phyloP scores from a whole-genome alignment of 2,329 filamentous ascomycete species.

The Pseudogymnoascus sp. region DNA sequence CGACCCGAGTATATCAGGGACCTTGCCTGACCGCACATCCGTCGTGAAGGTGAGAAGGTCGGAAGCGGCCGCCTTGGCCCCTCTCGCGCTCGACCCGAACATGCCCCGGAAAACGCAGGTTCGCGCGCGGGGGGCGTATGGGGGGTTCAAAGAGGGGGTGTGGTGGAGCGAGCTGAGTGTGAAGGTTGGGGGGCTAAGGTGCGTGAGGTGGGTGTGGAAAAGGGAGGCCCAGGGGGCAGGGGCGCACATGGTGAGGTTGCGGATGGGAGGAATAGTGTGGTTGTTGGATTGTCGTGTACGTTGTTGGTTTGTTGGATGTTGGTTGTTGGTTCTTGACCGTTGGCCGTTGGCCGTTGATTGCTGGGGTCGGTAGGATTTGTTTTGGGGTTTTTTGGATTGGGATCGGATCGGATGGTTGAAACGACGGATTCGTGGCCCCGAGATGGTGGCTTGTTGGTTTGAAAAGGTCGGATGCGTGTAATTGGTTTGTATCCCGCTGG shows the following conservation, averaged over 20 bases:
- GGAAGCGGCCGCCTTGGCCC: constrained; percentile 64
- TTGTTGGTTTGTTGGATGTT: neutral
- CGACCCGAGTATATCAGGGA: constrained; percentile 56
- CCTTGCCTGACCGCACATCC: constrained; percentile 80
- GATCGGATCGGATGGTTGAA: neutral
- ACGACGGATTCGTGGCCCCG: neutral
- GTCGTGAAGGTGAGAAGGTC: constrained; percentile 81
- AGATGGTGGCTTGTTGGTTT: neutral
- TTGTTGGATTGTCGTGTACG: neutral
- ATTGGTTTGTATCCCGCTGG: neutral
- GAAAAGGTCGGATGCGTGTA: neutral
- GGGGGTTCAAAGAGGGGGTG: constrained; percentile 27
- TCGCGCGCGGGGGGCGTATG: constrained; percentile 49
- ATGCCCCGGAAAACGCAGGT: constrained; percentile 82
- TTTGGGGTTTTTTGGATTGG: neutral
- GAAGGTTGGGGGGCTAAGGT: constrained; percentile 32
- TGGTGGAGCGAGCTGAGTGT: constrained; percentile 38
- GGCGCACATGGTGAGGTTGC: neutral
- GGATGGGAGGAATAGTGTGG: neutral
- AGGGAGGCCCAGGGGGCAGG: constrained; percentile 28
- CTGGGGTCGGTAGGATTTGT: neutral
- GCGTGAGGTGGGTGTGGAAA: constrained; percentile 27
- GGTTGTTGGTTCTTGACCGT: neutral
- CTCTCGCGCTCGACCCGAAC: constrained; percentile 62
- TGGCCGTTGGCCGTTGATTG: neutral